These are phyloP conservation scores for Santalum album DNA, from an alignment of 164 flowering plant genomes.

Conservation along the genomic window DNA sequence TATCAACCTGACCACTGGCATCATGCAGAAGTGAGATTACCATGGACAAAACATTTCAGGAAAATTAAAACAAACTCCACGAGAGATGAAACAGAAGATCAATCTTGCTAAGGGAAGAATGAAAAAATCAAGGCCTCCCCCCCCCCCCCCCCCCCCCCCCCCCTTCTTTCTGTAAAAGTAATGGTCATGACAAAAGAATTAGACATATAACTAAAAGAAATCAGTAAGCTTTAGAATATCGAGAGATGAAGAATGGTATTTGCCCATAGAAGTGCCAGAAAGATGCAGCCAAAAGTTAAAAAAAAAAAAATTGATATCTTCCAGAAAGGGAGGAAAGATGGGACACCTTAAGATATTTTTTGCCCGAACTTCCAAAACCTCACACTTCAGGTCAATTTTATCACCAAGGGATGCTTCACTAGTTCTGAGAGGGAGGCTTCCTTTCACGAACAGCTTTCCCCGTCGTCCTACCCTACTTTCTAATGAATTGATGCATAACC, in stretches of 20 bases:
- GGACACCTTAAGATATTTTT: slow-evolving; percentile 77
- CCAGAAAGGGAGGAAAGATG: neutral
- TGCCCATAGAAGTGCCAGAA: neutral
- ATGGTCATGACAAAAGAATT: neutral
- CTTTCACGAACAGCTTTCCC: slow-evolving; percentile 77
- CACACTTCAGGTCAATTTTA: slow-evolving; percentile 91
- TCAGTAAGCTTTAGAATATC: too few species aligned
- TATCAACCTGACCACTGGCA: slow-evolving; percentile 90
- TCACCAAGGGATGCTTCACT: slow-evolving; percentile 66
- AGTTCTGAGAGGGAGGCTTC: slow-evolving; percentile 76
- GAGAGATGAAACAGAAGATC: neutral
- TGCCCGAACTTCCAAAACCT: slow-evolving; percentile 86
- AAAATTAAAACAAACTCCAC: too few species aligned
- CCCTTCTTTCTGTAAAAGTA: too few species aligned
- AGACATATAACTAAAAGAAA: neutral
- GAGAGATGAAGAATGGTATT: too few species aligned
- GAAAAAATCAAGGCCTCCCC: too few species aligned
- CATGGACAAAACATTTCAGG: neutral
- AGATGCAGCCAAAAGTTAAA: neutral
- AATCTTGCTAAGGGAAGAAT: neutral
- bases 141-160: too few species aligned
- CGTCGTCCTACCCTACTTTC: slow-evolving; percentile 90
- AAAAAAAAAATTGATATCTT: too few species aligned
- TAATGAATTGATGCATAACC: slow-evolving; percentile 63
- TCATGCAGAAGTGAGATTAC: slow-evolving; percentile 8